Evolutionary conservation across 2,329 filamentous ascomycete species (phyloP), one percentile per base, ranked within the genome.

Genomic region (Diaporthe vexans): DNA sequence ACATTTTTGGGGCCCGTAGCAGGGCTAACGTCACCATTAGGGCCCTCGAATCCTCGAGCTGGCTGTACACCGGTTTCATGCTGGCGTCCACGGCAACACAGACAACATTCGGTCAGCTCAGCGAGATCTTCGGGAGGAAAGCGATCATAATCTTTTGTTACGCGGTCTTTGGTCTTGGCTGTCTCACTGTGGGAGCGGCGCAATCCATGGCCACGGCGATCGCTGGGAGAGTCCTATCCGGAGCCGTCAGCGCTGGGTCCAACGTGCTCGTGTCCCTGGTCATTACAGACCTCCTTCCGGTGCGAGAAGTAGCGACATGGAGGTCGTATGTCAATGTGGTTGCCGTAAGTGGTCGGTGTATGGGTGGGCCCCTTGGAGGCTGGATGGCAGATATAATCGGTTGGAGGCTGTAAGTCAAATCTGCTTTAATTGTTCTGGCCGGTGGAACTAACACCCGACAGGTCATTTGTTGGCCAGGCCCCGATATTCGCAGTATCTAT

Each of bases 341-440:
- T 15, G 84, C 86, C 15, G 89, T 88, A 0, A 83, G 84, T 2
- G 88, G 88, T 2, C 83, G 88, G 48, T 88, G 86, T 58, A 77
- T 89, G 0, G 88, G 88, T 1, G 88, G 88, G 0, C 88, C 88
- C 4, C 73, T 92, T 0, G 92, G 91, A 1, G 92, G 91, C 2
- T 89, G 86, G 78, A 80, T 93, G 2, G 88, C 90, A 1, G 90
- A 93, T 76, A 86, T 87, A 0, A 85, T 93, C 17, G 91, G 91
- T 21, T 94, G 91, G 92, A 84, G 92, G 81, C 92, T 91, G 91
- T 90, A 76, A 76, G 82, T 79, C 17, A 51, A 40, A 21, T 57
- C 26, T 52, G 8, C 10, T 4, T 40, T 10, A 19, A 40, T 19
- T 21, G 6, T 9, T 7, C 21, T 61, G 17, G 26, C 21, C 17